Evolutionary conservation across 108 stramenopile genomes (phyloP).

Genomic region (Fragilaria radians): DNA sequence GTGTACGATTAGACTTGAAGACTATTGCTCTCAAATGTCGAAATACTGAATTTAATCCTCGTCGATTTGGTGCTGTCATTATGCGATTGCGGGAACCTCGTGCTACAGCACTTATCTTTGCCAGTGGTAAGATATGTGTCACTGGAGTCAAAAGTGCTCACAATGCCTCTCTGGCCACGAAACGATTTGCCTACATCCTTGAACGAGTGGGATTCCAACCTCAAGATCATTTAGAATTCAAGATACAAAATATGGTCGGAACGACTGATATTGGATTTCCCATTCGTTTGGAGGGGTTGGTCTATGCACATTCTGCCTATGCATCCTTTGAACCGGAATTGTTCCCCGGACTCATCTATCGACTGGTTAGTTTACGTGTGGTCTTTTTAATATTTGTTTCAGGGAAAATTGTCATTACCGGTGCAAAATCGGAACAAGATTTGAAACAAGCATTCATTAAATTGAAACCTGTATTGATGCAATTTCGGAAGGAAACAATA

Average conservation of each 20-base stretch:
- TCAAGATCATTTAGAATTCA: constrained; percentile 65
- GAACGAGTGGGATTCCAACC: constrained; percentile 74
- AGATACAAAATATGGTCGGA: constrained; percentile 96
- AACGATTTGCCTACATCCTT: constrained; percentile 85
- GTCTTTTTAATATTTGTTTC: constrained; percentile 95
- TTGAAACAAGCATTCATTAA: constrained; percentile 64
- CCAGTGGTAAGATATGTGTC: constrained; percentile 91
- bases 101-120: constrained; percentile 94
- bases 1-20: constrained; percentile 86
- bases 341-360: constrained; percentile 98
- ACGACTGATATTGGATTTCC: constrained; percentile 95
- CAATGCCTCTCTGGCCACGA: constrained; percentile 75
- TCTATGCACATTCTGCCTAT: constrained; percentile 87
- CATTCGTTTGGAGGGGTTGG: constrained; percentile 95
- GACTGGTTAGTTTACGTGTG: constrained; percentile 83
- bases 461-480: constrained; percentile 69
- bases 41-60: constrained; percentile 99
- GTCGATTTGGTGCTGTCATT: constrained; percentile 91
- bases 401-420: constrained; percentile 91
- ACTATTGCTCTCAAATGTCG: constrained; percentile 91
- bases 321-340: constrained; percentile 95
- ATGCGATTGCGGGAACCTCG: constrained; percentile 92
- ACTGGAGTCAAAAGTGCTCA: constrained; percentile 89
- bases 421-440: constrained; percentile 77
- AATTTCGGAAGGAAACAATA: constrained; percentile 63